Evolutionary conservation across 345 rosid species (phyloP).

Genomic region (Brassica cretica): DNA sequence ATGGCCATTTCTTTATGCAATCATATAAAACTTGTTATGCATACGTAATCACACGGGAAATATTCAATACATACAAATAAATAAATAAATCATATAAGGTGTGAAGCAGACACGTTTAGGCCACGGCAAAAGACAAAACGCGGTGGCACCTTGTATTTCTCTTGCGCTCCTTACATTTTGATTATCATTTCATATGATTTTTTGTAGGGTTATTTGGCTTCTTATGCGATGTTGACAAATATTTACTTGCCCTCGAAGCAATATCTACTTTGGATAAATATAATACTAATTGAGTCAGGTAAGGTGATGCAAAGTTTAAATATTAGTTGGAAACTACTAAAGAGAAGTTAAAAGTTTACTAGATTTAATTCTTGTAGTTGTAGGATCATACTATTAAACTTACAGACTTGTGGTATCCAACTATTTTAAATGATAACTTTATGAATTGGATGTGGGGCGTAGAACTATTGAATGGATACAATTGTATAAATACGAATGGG

Average conservation of each 20-base stretch:
- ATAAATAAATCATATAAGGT: slow-evolving; percentile 23
- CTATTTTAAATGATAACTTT: background rate
- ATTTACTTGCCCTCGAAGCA: slow-evolving; percentile 33
- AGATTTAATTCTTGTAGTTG: background rate
- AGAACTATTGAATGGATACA: slow-evolving; percentile 1
- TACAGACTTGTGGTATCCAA: background rate
- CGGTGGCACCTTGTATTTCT: slow-evolving; percentile 42
- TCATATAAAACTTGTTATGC: slow-evolving; percentile 7
- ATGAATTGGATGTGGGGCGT: slow-evolving; percentile 5
- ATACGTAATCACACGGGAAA: slow-evolving; percentile 26
- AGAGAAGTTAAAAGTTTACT: background rate
- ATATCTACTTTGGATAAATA: slow-evolving; percentile 34
- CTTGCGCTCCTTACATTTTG: slow-evolving; percentile 17
- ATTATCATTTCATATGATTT: background rate
- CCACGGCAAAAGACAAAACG: slow-evolving; percentile 35
- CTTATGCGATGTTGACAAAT: slow-evolving; percentile 31
- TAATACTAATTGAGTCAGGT: too few species aligned
- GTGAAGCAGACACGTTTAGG: slow-evolving; percentile 40
- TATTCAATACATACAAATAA: background rate
- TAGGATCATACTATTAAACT: slow-evolving; percentile 3
- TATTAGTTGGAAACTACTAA: slow-evolving; percentile 2
- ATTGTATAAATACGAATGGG: slow-evolving; percentile 1
- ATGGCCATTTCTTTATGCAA: slow-evolving; percentile 4
- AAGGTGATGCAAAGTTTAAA: background rate
- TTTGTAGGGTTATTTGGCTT: slow-evolving; percentile 9